Base-by-base conservation (phyloP, 2,329 filamentous ascomycete species). In the Calonectria hongkongensis region DNA sequence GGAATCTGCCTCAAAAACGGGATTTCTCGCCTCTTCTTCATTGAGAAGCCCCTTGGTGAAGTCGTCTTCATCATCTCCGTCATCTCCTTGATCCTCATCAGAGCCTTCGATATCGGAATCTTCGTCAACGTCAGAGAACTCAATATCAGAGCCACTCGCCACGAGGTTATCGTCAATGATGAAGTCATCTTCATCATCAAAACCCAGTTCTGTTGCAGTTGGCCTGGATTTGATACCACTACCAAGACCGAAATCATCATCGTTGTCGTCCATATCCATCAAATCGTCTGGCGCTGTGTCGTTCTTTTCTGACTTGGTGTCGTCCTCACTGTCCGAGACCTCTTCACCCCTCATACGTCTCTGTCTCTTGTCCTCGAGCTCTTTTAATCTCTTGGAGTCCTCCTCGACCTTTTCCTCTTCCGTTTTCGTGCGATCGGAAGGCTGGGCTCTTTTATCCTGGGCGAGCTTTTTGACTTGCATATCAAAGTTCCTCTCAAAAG, bases 111-210 rank as follows among this genome's bases (percentile, higher is more conserved):
- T 87, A 5, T 89, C 88, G 0, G 88, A 87, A 30, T 89, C 89
- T 13, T 88, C 87, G 28, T 89, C 88, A 48, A 90, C 88, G 45
- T 88, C 89, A 9, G 89, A 84, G 5, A 88, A 85, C 33, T 93
- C 91, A n/a, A 92, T 80, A 47, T 93, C 92, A 7, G 94, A 96
- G 45, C 92, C 94, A 77, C 93, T 96, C 15, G 95, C 95, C 41
- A 98, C 90, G 18, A 98, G 88, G 80, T 98, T 94, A 74, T 97
- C 94, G 72, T 98, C 96, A 74, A 98, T 92, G 30, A 96, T 82
- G 79, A 98, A 98, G 78, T 98, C 95, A 79, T 98, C 96, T 81
- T 98, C 96, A 78, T 98, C 96, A 76, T 98, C 95, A 41, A 98
- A 93, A 7, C 92, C 94, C 21, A 95, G 83, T 71, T 93, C 89